Percentiles rank a stretch among this genome's conserved stretches.
These are phyloP conservation scores for Diophrys appendiculata DNA, from an alignment of 73 alveolate genomes.

Conservation along the genomic window DNA sequence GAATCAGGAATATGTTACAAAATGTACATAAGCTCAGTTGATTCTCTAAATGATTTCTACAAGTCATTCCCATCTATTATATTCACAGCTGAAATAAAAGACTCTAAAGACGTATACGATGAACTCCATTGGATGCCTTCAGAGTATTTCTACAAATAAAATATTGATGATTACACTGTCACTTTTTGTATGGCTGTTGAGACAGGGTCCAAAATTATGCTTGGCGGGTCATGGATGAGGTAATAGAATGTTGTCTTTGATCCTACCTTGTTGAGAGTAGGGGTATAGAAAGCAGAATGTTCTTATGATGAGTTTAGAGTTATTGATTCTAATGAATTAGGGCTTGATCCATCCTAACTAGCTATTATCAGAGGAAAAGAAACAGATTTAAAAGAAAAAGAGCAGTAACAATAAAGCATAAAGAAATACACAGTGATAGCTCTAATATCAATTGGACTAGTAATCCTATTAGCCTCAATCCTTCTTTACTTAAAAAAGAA, in stretches of 20 bases:
- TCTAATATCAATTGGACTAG: too few species aligned
- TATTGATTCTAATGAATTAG: too few species aligned
- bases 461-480: too few species aligned
- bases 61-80: constrained; percentile 66
- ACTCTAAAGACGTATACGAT: constrained; percentile 38
- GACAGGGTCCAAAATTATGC: constrained; percentile 28
- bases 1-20: constrained; percentile 61
- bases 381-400: too few species aligned
- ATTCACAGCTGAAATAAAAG: constrained; percentile 32
- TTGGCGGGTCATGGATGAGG: constrained; percentile 83
- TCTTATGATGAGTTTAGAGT: too few species aligned
- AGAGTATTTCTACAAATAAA: constrained; percentile 54
- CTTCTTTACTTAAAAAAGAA: too few species aligned
- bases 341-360: too few species aligned
- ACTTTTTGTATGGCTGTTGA: constrained; percentile 62
- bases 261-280: constrained; percentile 52
- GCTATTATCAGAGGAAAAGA: too few species aligned
- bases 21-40: constrained; percentile 25
- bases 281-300: constrained; percentile 38
- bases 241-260: constrained; percentile 73
- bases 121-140: constrained; percentile 42
- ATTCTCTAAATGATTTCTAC: constrained; percentile 48
- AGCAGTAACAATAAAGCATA: too few species aligned
- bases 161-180: constrained; percentile 12
- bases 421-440: too few species aligned